Percentiles rank a stretch among this genome's conserved stretches.
phyloP scores from a whole-genome alignment of 78 protist genomes.

The Dictyostelium purpureum region DNA sequence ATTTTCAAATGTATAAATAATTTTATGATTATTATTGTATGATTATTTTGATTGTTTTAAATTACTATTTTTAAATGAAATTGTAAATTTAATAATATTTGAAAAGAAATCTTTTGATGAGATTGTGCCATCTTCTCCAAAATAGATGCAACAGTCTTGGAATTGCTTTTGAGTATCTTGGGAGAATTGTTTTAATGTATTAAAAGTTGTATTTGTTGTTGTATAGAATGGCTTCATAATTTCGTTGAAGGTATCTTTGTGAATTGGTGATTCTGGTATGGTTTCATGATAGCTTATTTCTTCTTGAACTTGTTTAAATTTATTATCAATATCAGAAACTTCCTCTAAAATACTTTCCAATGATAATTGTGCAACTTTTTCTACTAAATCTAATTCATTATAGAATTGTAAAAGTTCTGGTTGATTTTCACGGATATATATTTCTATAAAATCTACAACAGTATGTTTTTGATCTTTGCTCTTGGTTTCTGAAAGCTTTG shows the following conservation, averaged over 20 bases:
- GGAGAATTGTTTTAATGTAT: not conserved
- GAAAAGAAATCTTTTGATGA: constrained; percentile 66
- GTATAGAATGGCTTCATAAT: constrained; percentile 46
- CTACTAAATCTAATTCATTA: not conserved
- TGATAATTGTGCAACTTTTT: not conserved
- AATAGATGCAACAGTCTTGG: constrained; percentile 28
- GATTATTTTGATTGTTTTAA: too few relatives aligned
- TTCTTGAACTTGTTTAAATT: constrained; percentile 27
- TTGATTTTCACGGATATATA: constrained; percentile 48
- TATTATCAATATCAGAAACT: not conserved
- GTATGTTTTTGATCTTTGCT: constrained; percentile 60
- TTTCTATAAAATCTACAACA: constrained; percentile 55
- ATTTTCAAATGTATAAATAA: too few relatives aligned
- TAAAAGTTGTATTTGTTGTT: not conserved
- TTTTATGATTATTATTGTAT: too few relatives aligned
- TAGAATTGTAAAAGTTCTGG: constrained; percentile 51
- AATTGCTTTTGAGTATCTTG: constrained; percentile 18
- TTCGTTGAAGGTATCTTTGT: not conserved
- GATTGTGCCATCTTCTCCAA: constrained; percentile 51
- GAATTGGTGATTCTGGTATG: not conserved
- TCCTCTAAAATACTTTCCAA: constrained; percentile 34
- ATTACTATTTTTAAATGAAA: constrained; percentile 26
- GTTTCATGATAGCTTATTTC: not conserved
- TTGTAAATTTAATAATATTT: constrained; percentile 45
- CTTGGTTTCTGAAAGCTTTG: constrained; percentile 65